Base-by-base conservation (phyloP, 768 basidiomycete genomes). In the Chalciporus piperatus region DNA sequence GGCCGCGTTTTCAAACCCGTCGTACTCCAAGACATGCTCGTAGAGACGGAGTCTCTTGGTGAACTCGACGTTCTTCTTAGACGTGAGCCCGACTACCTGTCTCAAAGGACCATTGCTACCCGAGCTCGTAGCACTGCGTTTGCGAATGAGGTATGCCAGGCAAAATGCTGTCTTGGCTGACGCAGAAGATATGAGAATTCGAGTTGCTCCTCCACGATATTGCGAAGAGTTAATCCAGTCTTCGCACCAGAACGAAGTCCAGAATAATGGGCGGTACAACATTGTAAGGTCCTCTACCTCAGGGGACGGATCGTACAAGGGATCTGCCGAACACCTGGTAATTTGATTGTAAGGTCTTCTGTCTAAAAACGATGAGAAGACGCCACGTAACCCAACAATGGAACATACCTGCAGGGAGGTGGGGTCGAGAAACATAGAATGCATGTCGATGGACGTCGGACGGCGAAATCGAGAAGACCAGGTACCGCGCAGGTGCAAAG, bases 211-310 rank as follows among this genome's bases (percentile, higher is more conserved):
- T 1, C 72, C 76, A 9, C 76, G 73, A 61, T 85, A 87, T 20
- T 63, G 58, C 3, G 77, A 72, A 6, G 74, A 68, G 50, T 76
- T 68, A 6, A 87, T 62, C 83, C 83, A 87, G 60, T 87, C 86
- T 63, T 87, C 83, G 55, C 77, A 84, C 85, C 85, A 87, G 56
- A 78, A 87, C 1, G 86, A 77, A 0, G 85, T 87, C 85, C 85
- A 87, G 65, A 86, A 87, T 14, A 87, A 72, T 0, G 86, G 84
- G 0, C 84, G 77, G 56, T 84, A 87, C 14, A 87, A 76, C 86
- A 87, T 87, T 0, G 78, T 80, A 37, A 85, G 70, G 59, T 85
- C 85, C 63, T 87, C 85, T 1, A 69, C 65, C 1, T 61, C 55
- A 0, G 76, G 71, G 0, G 74, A 74, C 0, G 78, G 68, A 16